Conservation (phyloP, 2,329 filamentous ascomycete species). For the Colletotrichum lindemuthianum region DNA sequence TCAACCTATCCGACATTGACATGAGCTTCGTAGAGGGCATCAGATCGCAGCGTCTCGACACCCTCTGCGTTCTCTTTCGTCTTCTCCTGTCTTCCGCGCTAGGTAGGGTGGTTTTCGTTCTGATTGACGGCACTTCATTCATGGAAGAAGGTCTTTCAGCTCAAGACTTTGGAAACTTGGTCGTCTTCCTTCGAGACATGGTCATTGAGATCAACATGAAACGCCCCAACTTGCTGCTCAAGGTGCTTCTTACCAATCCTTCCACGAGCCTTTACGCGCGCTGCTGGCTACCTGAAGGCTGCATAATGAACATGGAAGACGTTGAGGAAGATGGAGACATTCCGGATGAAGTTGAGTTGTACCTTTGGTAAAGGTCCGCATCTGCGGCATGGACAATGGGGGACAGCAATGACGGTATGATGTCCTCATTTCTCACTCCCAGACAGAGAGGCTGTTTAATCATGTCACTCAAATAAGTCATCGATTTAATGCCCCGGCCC, state of each 20-base stretch:
- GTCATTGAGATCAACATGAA: constrained; percentile 7
- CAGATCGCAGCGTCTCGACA: not conserved
- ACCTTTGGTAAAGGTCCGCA: not conserved
- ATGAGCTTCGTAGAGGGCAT: constrained; percentile 12
- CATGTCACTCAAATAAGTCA: no score
- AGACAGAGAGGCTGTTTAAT: no score
- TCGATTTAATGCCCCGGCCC: no score
- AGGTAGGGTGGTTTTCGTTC: constrained; percentile 3
- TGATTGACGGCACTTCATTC: constrained; percentile 10
- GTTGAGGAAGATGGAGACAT: constrained; percentile 2
- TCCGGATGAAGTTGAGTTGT: not conserved
- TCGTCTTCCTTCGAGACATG: not conserved
- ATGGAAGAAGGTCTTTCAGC: not conserved
- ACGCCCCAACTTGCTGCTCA: constrained; percentile 2
- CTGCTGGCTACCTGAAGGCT: not conserved
- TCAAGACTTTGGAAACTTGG: not conserved
- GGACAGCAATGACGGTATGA: no score
- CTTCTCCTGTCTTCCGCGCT: not conserved
- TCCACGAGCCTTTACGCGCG: constrained; percentile 5
- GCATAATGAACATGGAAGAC: constrained; percentile 14
- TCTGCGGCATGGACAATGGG: no score
- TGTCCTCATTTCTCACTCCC: no score
- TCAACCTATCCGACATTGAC: constrained; percentile 15
- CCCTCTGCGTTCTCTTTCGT: not conserved
- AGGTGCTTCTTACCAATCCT: constrained; percentile 7